These are phyloP conservation scores for Phoma sp. DNA, from an alignment of 2,329 filamentous ascomycete genomes.

Conservation along the genomic window DNA sequence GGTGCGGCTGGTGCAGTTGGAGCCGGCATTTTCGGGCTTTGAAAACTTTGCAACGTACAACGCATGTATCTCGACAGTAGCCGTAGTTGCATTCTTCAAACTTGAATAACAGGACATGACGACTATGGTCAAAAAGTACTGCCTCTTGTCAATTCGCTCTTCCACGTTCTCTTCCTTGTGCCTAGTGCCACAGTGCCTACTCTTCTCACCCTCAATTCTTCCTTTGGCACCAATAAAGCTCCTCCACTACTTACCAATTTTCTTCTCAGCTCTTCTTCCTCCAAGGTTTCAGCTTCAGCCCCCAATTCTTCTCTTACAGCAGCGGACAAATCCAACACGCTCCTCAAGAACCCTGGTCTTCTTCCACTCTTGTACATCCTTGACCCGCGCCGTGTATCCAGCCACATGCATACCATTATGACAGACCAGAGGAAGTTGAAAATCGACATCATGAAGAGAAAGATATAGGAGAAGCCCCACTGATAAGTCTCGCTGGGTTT, in stretches of 20 bases:
- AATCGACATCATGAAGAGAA: conserved; percentile 44
- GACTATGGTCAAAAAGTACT: conserved; percentile 31
- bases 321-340: conserved; percentile 35
- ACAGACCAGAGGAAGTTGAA: conserved; percentile 44
- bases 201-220: conserved; percentile 34
- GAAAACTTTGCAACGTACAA: background rate
- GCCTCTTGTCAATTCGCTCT: conserved; percentile 31
- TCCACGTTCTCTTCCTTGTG: conserved; percentile 23
- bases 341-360: conserved; percentile 37
- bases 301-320: conserved; percentile 41
- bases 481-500: conserved; percentile 42
- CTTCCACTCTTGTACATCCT: conserved; percentile 40
- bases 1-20: conserved; percentile 16
- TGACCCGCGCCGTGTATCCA: conserved; percentile 35
- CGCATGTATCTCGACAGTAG: too few relatives aligned
- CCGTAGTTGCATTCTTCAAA: too few relatives aligned
- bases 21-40: conserved; percentile 12
- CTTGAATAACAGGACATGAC: background rate
- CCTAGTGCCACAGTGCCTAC: conserved; percentile 10
- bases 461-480: conserved; percentile 47
- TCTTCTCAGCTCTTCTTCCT: conserved; percentile 32
- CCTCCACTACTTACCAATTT: conserved; percentile 29
- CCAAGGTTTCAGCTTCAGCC: conserved; percentile 19
- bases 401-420: conserved; percentile 45
- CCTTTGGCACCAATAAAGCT: conserved; percentile 31